A percentile compares a stretch with the other conserved stretches of the same genome.
Conservation (phyloP, 225 moss, liverwort and hornwort species). For the Marchantia paleacea region DNA sequence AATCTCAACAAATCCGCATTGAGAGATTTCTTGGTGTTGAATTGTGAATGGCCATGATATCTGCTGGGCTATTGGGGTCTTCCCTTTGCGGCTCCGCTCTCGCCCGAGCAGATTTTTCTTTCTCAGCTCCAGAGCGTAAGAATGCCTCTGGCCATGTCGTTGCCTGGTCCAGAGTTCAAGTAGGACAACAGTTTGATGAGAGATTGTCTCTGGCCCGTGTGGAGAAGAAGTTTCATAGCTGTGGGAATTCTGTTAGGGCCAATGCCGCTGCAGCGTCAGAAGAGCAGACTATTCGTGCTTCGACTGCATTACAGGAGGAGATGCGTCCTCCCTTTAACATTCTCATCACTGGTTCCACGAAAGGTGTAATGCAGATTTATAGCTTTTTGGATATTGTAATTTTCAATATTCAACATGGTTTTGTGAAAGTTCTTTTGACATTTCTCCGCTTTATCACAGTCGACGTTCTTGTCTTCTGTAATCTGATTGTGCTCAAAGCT, state of each 20-base stretch:
- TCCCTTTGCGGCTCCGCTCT: neutral
- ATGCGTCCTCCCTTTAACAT: slow-evolving; percentile 66
- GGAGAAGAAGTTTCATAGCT: neutral
- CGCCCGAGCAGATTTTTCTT: neutral
- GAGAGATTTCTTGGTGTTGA: neutral
- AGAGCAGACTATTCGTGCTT: slow-evolving; percentile 5
- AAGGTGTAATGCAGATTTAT: slow-evolving; percentile 43
- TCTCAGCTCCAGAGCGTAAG: neutral
- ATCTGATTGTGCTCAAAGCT: no score
- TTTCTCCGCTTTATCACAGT: no score
- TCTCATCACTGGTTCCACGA: slow-evolving; percentile 89
- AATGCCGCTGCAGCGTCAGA: slow-evolving; percentile 8
- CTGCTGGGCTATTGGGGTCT: neutral
- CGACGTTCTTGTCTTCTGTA: no score
- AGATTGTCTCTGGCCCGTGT: neutral
- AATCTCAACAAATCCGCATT: neutral
- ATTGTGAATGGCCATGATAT: neutral
- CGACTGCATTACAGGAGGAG: slow-evolving; percentile 24
- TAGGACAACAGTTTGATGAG: neutral
- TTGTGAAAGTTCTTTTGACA: neutral
- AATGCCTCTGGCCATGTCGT: slow-evolving; percentile 11
- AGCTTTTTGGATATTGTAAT: neutral
- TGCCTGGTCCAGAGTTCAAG: neutral
- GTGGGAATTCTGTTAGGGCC: neutral
- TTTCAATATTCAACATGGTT: neutral